Conservation (phyloP, 352 stramenopile species). For the Aphanomyces stellatus region DNA sequence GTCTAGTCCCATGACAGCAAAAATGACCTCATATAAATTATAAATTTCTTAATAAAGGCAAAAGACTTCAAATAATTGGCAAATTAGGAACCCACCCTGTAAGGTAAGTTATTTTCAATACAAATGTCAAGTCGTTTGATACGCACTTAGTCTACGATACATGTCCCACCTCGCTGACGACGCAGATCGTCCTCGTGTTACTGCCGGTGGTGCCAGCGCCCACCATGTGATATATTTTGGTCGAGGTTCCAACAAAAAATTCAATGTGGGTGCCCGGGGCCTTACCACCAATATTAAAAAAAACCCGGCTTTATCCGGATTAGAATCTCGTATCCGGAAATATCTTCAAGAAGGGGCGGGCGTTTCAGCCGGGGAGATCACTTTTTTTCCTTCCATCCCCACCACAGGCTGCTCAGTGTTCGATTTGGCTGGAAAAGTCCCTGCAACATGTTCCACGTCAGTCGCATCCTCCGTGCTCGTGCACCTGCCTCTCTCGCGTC, state of each 20-base stretch:
- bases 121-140: neutral
- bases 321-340: neutral
- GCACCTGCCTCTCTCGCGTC: neutral
- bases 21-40: too few relatives aligned
- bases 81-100: too few relatives aligned
- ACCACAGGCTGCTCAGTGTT: neutral
- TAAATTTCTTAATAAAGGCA: too few relatives aligned
- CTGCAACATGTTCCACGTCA: slow-evolving; percentile 4
- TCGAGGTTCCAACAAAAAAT: neutral
- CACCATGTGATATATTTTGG: too few relatives aligned
- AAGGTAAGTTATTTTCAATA: too few relatives aligned
- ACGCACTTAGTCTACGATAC: neutral
- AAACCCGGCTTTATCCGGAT: neutral
- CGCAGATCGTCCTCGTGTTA: too few relatives aligned
- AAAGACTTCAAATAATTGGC: too few relatives aligned
- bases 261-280: neutral
- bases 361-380: too few relatives aligned
- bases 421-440: neutral
- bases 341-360: too few relatives aligned
- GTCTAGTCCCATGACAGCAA: too few relatives aligned
- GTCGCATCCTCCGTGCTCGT: slow-evolving; percentile 4
- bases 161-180: too few relatives aligned
- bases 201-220: neutral
- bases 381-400: neutral
- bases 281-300: neutral